phyloP scores from a whole-genome alignment of 2,329 filamentous ascomycete species.

The Colletotrichum tropicicola region DNA sequence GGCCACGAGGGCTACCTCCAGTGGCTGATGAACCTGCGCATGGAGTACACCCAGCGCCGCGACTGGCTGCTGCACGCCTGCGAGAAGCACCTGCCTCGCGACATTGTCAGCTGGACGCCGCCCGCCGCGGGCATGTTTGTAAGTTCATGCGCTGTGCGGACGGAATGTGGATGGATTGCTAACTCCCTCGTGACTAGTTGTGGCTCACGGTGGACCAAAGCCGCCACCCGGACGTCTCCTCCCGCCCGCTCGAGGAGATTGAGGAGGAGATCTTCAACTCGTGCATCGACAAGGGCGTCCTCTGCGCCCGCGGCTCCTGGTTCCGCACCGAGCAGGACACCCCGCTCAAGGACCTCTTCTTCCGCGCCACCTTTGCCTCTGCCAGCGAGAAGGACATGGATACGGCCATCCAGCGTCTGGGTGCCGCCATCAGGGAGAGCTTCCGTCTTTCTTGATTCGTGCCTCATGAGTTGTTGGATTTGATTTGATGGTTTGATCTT shows the following conservation, averaged over 20 bases:
- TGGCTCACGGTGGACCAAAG: constrained; percentile 77
- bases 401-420: constrained; percentile 79
- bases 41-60: constrained; percentile 82
- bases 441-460: constrained; percentile 48
- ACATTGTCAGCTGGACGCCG: constrained; percentile 81
- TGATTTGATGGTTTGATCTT: background rate
- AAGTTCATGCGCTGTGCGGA: no score
- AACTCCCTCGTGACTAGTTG: constrained; percentile 56
- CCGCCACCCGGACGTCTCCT: constrained; percentile 68
- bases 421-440: constrained; percentile 72
- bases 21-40: constrained; percentile 86
- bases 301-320: constrained; percentile 89
- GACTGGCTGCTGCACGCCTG: constrained; percentile 83
- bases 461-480: background rate
- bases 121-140: constrained; percentile 96
- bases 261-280: constrained; percentile 88
- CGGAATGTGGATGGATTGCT: background rate
- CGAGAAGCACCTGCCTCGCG: constrained; percentile 77
- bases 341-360: constrained; percentile 75
- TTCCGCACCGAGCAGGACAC: constrained; percentile 80
- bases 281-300: constrained; percentile 78
- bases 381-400: constrained; percentile 76
- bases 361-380: constrained; percentile 89
- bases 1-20: constrained; percentile 88
- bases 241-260: constrained; percentile 68